Conservation (phyloP, 805 yeast species). For the Myxozyma mucilagina region DNA sequence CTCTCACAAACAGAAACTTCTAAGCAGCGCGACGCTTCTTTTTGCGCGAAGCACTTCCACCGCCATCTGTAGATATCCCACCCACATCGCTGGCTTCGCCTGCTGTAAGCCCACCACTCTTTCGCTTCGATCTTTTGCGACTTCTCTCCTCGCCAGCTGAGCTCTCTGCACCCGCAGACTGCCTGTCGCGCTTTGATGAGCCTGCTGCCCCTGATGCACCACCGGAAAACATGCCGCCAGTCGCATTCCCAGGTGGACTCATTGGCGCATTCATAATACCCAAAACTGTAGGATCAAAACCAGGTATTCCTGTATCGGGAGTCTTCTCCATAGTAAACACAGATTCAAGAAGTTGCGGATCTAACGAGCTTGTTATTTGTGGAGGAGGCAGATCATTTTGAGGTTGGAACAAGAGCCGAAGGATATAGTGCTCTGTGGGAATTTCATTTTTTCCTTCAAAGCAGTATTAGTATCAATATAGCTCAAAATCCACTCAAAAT, state of each 20-base stretch:
- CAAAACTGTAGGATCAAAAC: constrained; percentile 66
- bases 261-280: constrained; percentile 39
- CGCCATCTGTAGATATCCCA: constrained; percentile 15
- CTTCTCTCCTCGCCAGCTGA: constrained; percentile 26
- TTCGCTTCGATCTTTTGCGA: constrained; percentile 5
- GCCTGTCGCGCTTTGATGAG: neutral
- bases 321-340: constrained; percentile 65
- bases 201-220: neutral
- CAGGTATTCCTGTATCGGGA: constrained; percentile 70
- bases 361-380: constrained; percentile 42
- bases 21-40: neutral
- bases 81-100: constrained; percentile 20
- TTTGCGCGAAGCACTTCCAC: constrained; percentile 1
- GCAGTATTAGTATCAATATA: neutral
- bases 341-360: constrained; percentile 49
- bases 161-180: constrained; percentile 12
- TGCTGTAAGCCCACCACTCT: constrained; percentile 2
- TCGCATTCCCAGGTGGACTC: constrained; percentile 8
- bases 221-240: neutral
- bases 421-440: constrained; percentile 37
- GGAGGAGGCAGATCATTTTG: constrained; percentile 46
- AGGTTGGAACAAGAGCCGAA: constrained; percentile 32
- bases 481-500: neutral
- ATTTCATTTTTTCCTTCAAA: constrained; percentile 43
- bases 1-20: neutral